Evolutionary conservation across 192 early-diverging fungal genomes (phyloP).

Genomic region (Ambispora gerdemannii): DNA sequence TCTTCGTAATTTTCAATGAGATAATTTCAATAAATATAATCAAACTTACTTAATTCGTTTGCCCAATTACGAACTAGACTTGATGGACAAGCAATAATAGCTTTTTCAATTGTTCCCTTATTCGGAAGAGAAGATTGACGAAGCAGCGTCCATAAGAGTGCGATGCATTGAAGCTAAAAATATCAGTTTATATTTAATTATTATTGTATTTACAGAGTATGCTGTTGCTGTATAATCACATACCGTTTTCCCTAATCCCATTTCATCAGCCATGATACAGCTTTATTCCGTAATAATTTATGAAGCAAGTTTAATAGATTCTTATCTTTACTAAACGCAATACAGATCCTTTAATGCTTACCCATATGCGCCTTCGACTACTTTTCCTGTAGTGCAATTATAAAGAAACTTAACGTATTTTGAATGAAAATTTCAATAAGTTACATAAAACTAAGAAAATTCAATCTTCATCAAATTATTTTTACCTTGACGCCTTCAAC

Average conservation of each 20-base stretch:
- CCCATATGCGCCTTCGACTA: constrained; percentile 72
- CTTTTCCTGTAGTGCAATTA: constrained; percentile 85
- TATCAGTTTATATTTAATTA: too few relatives aligned
- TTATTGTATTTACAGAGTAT: too few relatives aligned
- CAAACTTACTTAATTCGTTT: constrained; percentile 74
- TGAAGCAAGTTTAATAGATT: not conserved
- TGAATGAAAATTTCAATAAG: not conserved
- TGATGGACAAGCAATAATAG: constrained; percentile 95
- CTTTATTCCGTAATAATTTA: constrained; percentile 19
- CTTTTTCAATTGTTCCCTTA: constrained; percentile 94
- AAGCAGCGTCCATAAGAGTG: constrained; percentile 96
- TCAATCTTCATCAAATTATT: not conserved
- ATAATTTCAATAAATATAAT: not conserved
- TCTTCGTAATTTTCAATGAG: not conserved
- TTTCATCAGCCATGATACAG: constrained; percentile 99
- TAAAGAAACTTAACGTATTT: constrained; percentile 73
- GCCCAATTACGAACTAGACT: constrained; percentile 97
- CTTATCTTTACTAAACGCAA: too few relatives aligned
- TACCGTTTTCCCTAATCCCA: constrained; percentile 86
- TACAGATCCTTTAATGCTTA: constrained; percentile 11
- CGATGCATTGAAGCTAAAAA: constrained; percentile 76
- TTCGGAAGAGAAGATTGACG: constrained; percentile 83
- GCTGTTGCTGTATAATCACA: not conserved
- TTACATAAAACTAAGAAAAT: not conserved
- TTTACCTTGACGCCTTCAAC: constrained; percentile 80